These are phyloP conservation scores for Fagopyrum esculentum DNA, from an alignment of 148 eudicot species.

Conservation along the genomic window DNA sequence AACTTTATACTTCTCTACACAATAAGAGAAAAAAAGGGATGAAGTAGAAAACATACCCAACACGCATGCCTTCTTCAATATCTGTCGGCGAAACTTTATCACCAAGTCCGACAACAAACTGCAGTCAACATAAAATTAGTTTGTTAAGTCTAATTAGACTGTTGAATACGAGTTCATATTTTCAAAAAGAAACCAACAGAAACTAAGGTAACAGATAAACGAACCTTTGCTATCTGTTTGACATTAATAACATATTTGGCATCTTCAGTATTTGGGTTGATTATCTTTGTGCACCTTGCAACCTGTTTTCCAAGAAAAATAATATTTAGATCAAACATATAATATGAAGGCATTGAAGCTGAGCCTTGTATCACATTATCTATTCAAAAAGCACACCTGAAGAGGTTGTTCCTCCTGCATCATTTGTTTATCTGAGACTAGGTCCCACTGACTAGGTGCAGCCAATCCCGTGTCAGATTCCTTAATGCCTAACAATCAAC, in stretches of 20 bases:
- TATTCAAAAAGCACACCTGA: constrained; percentile 43
- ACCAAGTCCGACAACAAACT: constrained; percentile 98
- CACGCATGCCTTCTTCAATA: constrained; percentile 99
- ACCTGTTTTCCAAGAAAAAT: constrained; percentile 41
- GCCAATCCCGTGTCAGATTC: constrained; percentile 99
- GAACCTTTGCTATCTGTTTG: constrained; percentile 93
- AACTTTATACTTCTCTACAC: background rate
- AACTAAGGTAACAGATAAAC: background rate
- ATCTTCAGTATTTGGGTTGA: constrained; percentile 92
- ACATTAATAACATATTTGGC: constrained; percentile 94
- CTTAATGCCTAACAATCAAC: constrained; percentile 60
- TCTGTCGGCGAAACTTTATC: constrained; percentile 99
- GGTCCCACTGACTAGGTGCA: constrained; percentile 98
- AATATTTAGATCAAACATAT: background rate
- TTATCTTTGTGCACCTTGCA: constrained; percentile 97
- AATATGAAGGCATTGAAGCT: background rate
- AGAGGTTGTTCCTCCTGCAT: constrained; percentile 99
- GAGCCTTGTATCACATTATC: background rate
- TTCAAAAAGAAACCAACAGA: background rate
- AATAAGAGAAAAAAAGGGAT: background rate
- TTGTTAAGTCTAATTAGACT: background rate
- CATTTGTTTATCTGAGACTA: constrained; percentile 98
- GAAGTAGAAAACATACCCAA: constrained; percentile 54
- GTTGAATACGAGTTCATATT: background rate
- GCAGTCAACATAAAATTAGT: constrained; percentile 19